Conservation (phyloP, 805 yeast species). For the Lipomyces yamanashiensis region DNA sequence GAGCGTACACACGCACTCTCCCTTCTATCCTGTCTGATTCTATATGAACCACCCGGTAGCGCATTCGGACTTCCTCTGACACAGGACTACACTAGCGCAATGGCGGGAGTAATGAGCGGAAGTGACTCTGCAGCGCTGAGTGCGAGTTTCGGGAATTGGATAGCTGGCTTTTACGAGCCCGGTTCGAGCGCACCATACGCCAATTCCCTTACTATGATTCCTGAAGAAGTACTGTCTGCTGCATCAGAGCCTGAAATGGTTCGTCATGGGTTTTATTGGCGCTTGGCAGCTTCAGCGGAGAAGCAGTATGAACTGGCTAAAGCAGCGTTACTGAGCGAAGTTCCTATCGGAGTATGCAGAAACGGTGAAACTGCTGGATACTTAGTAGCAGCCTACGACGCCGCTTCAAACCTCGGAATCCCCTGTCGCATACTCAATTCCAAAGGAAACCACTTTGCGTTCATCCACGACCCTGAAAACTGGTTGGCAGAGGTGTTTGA, state of each 20-base stretch:
- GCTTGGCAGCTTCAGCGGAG: not conserved
- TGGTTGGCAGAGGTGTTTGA: constrained; percentile 3
- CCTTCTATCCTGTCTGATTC: not conserved
- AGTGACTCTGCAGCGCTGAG: not conserved
- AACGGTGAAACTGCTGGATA: constrained; percentile 15
- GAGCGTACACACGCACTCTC: not conserved
- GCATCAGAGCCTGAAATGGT: constrained; percentile 14
- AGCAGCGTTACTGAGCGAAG: constrained; percentile 2
- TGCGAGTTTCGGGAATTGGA: constrained; percentile 12
- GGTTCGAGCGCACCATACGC: not conserved
- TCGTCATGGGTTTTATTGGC: constrained; percentile 14
- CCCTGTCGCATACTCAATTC: not conserved
- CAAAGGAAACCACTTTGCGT: constrained; percentile 44
- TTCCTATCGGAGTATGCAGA: constrained; percentile 15
- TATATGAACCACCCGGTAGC: constrained; percentile 21
- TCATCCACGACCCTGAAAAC: constrained; percentile 69
- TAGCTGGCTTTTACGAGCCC: constrained; percentile 18
- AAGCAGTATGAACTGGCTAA: not conserved
- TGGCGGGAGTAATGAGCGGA: not conserved
- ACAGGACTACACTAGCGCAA: constrained; percentile 8
- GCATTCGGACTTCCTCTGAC: constrained; percentile 16
- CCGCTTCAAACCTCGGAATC: constrained; percentile 1
- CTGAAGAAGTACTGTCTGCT: not conserved
- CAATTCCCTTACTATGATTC: not conserved
- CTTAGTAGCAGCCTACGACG: constrained; percentile 11